Evolutionary conservation across 2,329 filamentous ascomycete species (phyloP).

Genomic region (Knufia fluminis): DNA sequence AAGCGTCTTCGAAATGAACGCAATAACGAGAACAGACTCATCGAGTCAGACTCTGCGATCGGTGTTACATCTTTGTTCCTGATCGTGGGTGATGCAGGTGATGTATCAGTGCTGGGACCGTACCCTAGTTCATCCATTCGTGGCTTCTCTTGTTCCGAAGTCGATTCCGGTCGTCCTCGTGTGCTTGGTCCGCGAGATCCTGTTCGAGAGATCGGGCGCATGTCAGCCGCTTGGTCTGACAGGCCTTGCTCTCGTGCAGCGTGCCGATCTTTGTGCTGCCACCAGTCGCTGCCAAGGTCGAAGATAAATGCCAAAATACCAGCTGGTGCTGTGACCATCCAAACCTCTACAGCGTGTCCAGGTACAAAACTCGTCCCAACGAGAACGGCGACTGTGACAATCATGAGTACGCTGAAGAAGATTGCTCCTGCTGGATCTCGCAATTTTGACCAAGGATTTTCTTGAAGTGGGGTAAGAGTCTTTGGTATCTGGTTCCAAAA

Average conservation of each 20-base stretch:
- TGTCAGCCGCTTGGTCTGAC: constrained; percentile 13
- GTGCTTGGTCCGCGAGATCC: neutral
- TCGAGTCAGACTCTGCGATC: neutral
- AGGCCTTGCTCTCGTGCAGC: constrained; percentile 4
- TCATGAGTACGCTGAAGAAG: constrained; percentile 19
- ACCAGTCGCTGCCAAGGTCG: constrained; percentile 18
- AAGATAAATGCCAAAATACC: constrained; percentile 20
- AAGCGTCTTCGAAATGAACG: constrained; percentile 14
- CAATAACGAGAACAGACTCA: constrained; percentile 13
- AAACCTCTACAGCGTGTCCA: constrained; percentile 20
- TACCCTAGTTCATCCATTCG: no score
- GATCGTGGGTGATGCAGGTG: no score
- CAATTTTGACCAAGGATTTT: constrained; percentile 22
- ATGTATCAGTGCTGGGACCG: no score
- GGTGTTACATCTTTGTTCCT: neutral
- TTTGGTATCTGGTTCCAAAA: constrained; percentile 22
- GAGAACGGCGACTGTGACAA: constrained; percentile 22
- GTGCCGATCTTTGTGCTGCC: constrained; percentile 10
- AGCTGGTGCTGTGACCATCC: constrained; percentile 23
- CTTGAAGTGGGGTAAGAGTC: constrained; percentile 18
- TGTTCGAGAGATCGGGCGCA: constrained; percentile 5
- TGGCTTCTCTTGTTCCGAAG: no score
- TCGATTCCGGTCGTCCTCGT: neutral
- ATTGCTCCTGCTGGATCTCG: constrained; percentile 19
- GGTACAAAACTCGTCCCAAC: constrained; percentile 23